Conservation (phyloP, 2,329 filamentous ascomycete genomes). For the Aspergillus neotritici region DNA sequence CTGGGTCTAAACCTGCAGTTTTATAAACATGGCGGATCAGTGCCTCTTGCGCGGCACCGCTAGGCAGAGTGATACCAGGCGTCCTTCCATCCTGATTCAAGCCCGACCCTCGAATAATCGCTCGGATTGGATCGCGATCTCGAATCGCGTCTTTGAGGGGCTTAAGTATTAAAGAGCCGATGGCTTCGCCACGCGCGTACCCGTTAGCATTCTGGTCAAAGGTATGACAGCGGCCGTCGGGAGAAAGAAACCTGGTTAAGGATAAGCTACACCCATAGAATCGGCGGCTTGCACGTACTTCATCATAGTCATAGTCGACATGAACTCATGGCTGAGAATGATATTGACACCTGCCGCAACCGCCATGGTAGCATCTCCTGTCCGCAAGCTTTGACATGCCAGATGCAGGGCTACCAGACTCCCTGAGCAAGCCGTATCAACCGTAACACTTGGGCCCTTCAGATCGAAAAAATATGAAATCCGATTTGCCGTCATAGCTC, state of each 20-base stretch:
- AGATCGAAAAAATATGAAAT: constrained; percentile 32
- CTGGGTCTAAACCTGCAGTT: constrained; percentile 20
- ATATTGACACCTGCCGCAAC: constrained; percentile 23
- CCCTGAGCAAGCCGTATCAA: constrained; percentile 33
- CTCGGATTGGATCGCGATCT: constrained; percentile 40
- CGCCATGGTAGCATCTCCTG: constrained; percentile 18
- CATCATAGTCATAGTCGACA: constrained; percentile 19
- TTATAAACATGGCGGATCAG: constrained; percentile 31
- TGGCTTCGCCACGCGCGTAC: constrained; percentile 45
- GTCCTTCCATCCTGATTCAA: constrained; percentile 45
- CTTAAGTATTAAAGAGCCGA: constrained; percentile 40
- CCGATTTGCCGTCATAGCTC: constrained; percentile 24
- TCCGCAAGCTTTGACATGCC: constrained; percentile 23
- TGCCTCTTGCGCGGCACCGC: constrained; percentile 27
- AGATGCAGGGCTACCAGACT: constrained; percentile 30
- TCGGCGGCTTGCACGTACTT: constrained; percentile 5
- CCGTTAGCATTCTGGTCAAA: constrained; percentile 41
- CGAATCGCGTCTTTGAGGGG: constrained; percentile 37
- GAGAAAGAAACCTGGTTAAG: constrained; percentile 19
- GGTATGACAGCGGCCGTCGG: constrained; percentile 25
- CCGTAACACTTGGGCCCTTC: constrained; percentile 27
- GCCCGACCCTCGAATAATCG: constrained; percentile 39
- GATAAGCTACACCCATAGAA: neutral
- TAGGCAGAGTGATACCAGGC: constrained; percentile 43
- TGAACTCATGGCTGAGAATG: constrained; percentile 24